phyloP scores from a whole-genome alignment of 1,284 basidiomycete genomes.

The Ustilago crameri region DNA sequence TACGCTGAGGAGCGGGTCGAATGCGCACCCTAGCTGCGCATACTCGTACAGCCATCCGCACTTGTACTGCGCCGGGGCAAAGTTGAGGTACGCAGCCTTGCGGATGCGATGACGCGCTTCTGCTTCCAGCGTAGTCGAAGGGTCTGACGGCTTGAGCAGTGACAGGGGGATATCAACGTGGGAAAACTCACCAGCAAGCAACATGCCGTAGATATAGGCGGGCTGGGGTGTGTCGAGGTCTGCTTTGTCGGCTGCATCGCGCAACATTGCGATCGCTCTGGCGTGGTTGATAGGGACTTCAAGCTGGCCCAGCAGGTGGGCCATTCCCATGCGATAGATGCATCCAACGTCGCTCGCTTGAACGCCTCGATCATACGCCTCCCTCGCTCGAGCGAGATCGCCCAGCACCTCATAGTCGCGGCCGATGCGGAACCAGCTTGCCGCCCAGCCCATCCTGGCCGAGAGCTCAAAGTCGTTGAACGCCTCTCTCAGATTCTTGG shows the following conservation, averaged over 20 bases:
- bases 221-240: constrained; percentile 84
- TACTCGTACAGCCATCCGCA: constrained; percentile 88
- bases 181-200: constrained; percentile 75
- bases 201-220: constrained; percentile 81
- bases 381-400: constrained; percentile 76
- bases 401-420: constrained; percentile 89
- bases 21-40: constrained; percentile 83
- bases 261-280: constrained; percentile 78
- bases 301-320: constrained; percentile 86
- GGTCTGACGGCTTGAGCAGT: constrained; percentile 56
- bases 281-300: constrained; percentile 73
- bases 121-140: constrained; percentile 51
- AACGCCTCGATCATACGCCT: constrained; percentile 84
- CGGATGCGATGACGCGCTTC: constrained; percentile 72
- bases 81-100: constrained; percentile 84
- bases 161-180: constrained; percentile 54
- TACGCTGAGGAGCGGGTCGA: constrained; percentile 88
- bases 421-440: constrained; percentile 84
- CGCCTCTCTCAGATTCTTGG: constrained; percentile 79
- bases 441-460: constrained; percentile 61
- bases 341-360: constrained; percentile 78
- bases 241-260: constrained; percentile 79
- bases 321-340: constrained; percentile 81
- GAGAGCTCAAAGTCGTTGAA: constrained; percentile 80
- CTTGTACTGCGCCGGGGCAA: constrained; percentile 90